Evolutionary conservation across 2,329 filamentous ascomycete species (phyloP).

Genomic region (Sphaerulina vaccinii): DNA sequence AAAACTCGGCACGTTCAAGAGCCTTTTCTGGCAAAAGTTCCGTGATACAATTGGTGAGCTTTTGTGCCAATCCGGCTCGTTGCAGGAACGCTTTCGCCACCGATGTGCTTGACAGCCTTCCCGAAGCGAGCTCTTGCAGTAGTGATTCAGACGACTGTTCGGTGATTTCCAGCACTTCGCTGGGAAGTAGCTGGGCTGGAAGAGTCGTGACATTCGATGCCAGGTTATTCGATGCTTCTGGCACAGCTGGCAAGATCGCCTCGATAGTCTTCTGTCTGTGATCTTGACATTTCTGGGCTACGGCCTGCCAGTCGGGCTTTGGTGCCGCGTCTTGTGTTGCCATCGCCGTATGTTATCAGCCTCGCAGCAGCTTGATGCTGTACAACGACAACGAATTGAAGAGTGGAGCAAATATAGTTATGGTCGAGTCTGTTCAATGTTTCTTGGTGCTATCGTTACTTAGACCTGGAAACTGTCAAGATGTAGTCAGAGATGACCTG

Average conservation of each 20-base stretch:
- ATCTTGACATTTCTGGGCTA: slow-evolving; percentile 48
- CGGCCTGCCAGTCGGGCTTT: slow-evolving; percentile 44
- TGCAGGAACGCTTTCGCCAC: slow-evolving; percentile 55
- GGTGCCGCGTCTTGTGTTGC: neutral
- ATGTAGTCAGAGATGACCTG: neutral
- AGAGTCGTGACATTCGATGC: slow-evolving; percentile 49
- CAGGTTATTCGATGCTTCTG: slow-evolving; percentile 38
- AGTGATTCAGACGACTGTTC: slow-evolving; percentile 48
- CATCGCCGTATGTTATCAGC: neutral
- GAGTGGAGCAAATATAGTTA: neutral
- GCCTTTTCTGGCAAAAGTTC: slow-evolving; percentile 42
- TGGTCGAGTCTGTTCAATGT: too few relatives aligned
- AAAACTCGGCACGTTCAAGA: slow-evolving; percentile 40
- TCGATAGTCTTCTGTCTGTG: slow-evolving; percentile 50
- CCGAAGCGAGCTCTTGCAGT: slow-evolving; percentile 42
- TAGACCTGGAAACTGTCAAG: neutral
- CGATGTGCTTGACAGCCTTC: slow-evolving; percentile 1
- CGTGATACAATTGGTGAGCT: slow-evolving; percentile 50
- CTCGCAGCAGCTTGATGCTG: neutral
- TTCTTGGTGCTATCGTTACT: too few relatives aligned
- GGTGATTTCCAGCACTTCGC: slow-evolving; percentile 53
- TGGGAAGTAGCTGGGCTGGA: slow-evolving; percentile 47
- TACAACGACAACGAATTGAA: neutral
- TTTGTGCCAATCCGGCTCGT: slow-evolving; percentile 55
- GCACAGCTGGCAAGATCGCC: slow-evolving; percentile 42